A percentile compares a stretch with the other conserved stretches of the same genome.
Conservation (phyloP, 2,329 filamentous ascomycete species). For the Erysiphe pulchra region DNA sequence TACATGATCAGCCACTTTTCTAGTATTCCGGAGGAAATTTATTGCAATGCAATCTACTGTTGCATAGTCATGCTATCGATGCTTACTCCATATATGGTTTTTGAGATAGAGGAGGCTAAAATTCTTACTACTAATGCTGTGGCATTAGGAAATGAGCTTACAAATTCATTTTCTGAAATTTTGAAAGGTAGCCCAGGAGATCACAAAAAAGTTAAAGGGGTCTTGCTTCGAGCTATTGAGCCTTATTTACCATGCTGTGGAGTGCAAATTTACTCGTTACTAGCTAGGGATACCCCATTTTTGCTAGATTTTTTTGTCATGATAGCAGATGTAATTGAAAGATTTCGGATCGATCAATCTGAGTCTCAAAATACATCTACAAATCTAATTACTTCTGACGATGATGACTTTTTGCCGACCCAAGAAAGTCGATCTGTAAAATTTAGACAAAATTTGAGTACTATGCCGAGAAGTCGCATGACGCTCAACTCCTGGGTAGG, state of each 20-base stretch:
- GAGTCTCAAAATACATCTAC: conserved; percentile 6
- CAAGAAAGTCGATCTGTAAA: conserved; percentile 24
- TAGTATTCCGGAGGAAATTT: conserved; percentile 9
- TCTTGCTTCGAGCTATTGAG: conserved; percentile 9
- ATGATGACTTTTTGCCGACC: conserved; percentile 27
- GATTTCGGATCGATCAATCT: conserved; percentile 1
- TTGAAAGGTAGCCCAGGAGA: conserved; percentile 4
- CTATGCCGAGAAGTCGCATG: conserved; percentile 18
- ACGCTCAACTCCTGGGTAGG: conserved; percentile 7
- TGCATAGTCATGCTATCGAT: conserved; percentile 9
- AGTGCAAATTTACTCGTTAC: conserved; percentile 3
- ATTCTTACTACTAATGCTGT: conserved; percentile 4
- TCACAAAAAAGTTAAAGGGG: conserved; percentile 5
- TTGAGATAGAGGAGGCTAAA: conserved; percentile 3
- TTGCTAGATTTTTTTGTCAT: conserved; percentile 8
- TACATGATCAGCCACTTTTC: conserved; percentile 6
- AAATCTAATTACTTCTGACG: conserved; percentile 28
- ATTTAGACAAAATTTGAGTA: conserved; percentile 20
- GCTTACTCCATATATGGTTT: conserved; percentile 7
- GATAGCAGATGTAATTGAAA: conserved; percentile 6
- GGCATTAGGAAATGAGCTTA: conserved; percentile 5
- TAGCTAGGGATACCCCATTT: conserved; percentile 5
- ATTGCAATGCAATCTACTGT: conserved; percentile 9
- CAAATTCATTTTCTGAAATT: conserved; percentile 5
- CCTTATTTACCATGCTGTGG: conserved; percentile 9